Evolutionary conservation across 257 asterid genomes (phyloP).

Genomic region (Lycium ferocissimum): DNA sequence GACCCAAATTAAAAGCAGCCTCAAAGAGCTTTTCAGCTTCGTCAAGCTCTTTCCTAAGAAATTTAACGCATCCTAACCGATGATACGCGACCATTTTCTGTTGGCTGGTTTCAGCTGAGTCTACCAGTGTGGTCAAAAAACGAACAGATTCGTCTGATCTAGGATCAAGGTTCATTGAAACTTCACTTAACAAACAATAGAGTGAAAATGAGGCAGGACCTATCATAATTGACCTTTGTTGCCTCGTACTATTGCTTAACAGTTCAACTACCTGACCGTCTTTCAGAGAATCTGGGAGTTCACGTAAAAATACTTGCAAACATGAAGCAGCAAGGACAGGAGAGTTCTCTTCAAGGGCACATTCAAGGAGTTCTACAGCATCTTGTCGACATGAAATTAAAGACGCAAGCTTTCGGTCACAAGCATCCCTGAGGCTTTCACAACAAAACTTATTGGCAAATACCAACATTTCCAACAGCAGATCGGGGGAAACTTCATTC

Average conservation of each 20-base stretch:
- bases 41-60: constrained; percentile 72
- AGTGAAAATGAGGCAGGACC: constrained; percentile 84
- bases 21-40: constrained; percentile 74
- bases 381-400: constrained; percentile 76
- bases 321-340: constrained; percentile 92
- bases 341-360: constrained; percentile 83
- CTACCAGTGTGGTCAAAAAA: constrained; percentile 69
- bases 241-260: constrained; percentile 64
- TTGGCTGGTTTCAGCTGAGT: constrained; percentile 60
- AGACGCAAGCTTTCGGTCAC: constrained; percentile 87
- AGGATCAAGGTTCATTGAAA: constrained; percentile 73
- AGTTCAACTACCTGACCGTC: constrained; percentile 73
- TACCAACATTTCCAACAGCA: constrained; percentile 83
- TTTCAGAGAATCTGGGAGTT: constrained; percentile 72
- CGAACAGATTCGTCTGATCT: constrained; percentile 64
- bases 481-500: constrained; percentile 58
- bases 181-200: constrained; percentile 86
- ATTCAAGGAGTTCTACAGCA: constrained; percentile 88
- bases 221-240: constrained; percentile 70
- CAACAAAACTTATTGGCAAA: constrained; percentile 97
- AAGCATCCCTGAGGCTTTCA: constrained; percentile 85
- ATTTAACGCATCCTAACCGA: constrained; percentile 75
- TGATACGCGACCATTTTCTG: constrained; percentile 87
- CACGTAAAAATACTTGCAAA: constrained; percentile 80
- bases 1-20: constrained; percentile 79